Conservation (phyloP, 306 rosid genomes). For the Acacia melanoxylon region DNA sequence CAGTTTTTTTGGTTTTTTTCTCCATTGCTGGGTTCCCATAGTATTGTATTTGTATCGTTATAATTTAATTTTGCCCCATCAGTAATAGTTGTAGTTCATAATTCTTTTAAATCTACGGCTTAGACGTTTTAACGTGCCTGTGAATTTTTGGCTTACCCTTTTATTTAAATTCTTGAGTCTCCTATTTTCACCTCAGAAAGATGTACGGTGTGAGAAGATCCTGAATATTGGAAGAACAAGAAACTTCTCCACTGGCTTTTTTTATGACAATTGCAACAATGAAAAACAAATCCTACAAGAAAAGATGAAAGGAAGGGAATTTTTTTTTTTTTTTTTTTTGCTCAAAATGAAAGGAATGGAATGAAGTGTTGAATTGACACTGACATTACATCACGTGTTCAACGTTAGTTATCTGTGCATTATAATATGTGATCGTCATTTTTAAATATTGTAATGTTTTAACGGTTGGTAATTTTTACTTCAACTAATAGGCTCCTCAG, state of each 20-base stretch:
- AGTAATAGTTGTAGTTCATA: slow-evolving; percentile 36
- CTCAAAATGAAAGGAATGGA: not conserved
- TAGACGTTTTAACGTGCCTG: not conserved
- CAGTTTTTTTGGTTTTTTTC: slow-evolving; percentile 12
- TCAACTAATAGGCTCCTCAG: not conserved
- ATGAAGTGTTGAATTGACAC: not conserved
- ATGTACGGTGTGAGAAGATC: not conserved
- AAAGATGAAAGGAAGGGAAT: not conserved
- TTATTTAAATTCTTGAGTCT: not conserved
- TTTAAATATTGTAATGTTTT: not conserved
- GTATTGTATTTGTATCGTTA: slow-evolving; percentile 50
- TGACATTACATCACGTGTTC: not conserved
- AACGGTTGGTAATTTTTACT: not conserved
- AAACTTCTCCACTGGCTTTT: not conserved
- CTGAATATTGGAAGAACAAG: not conserved
- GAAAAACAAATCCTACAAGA: not conserved
- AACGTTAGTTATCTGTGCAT: not conserved
- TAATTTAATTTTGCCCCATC: slow-evolving; percentile 40
- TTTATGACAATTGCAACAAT: not conserved
- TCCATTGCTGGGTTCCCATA: slow-evolving; percentile 42
- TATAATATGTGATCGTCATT: not conserved
- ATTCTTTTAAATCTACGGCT: slow-evolving; percentile 21
- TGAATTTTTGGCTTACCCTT: not conserved
- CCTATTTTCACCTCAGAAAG: too few relatives aligned
- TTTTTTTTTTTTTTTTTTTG: too few relatives aligned